Evolutionary conservation across 371 early-diverging fungal genomes (phyloP), one percentile per base, ranked within the genome.

Genomic region (Mortierella sp.): DNA sequence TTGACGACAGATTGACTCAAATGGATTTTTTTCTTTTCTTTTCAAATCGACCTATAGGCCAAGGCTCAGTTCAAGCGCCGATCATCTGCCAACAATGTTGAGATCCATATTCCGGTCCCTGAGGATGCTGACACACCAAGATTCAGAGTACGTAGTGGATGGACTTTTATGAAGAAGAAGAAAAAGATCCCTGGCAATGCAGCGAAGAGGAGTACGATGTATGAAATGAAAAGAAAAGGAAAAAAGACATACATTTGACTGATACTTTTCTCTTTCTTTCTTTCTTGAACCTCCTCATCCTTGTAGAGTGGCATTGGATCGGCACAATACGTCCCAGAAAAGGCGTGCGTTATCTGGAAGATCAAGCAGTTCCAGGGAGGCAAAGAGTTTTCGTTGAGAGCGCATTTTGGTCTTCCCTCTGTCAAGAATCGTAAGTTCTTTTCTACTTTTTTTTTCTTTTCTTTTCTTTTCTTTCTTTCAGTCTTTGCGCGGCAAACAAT

Each of bases 361-460:
- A 96, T 99, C 70, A 97, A 97, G 83, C 96, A 96, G 81, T 98
- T 99, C 89, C 97, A 93, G 68, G 98, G 99, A 52, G 97, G 97
- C 65, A 96, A 97, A 81, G 98, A 98, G 75, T 97, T 95, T 64
- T 84, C 95, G 66, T 90, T 98, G 88, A 88, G 98, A 30, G 98
- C 98, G 26, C 97, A 98, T 72, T 98, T 98, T 88, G 97, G 98
- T 5, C 85, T 98, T 30, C 99, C 99, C 15, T 94, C 94, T 57
- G 98, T 99, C 47, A 94, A 92, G 83, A 93, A 89, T 75, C 90
- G 95, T 93, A 86, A 67, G 81, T 74, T 46, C 23, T 65, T 12
- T 51, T 53, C n/a, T 18, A 6, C 52, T 44, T 16, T 50, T 45
- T 23, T 65, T 62, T 7, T 21, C n/a, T 45, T 60, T 37, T 52